A percentile compares a stretch with the other conserved stretches of the same genome.
These are phyloP conservation scores for Pichiaceae sp. DNA, from an alignment of 1,139 yeast species.

Conservation along the genomic window DNA sequence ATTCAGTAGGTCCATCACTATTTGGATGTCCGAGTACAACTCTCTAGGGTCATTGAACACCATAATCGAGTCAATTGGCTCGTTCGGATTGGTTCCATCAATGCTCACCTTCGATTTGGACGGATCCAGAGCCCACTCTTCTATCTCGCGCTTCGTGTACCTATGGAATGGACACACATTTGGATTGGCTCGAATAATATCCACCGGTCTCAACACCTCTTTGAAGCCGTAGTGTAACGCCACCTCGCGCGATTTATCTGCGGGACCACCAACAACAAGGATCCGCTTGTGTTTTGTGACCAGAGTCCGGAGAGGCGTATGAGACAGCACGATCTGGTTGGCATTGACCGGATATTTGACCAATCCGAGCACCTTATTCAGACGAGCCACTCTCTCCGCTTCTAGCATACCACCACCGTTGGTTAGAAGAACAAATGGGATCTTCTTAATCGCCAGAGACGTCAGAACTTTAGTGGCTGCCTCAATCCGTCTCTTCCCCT, in stretches of 20 bases:
- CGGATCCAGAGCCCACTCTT: slow-evolving; percentile 32
- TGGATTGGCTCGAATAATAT: slow-evolving; percentile 51
- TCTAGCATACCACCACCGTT: slow-evolving; percentile 92
- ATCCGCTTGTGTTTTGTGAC: slow-evolving; percentile 50
- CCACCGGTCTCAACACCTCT: slow-evolving; percentile 71
- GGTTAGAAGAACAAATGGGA: slow-evolving; percentile 81
- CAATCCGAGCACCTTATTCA: slow-evolving; percentile 40
- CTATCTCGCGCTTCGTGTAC: slow-evolving; percentile 39
- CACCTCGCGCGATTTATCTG: slow-evolving; percentile 59
- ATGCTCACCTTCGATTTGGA: slow-evolving; percentile 17
- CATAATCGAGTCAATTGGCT: slow-evolving; percentile 67
- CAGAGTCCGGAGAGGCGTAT: slow-evolving; percentile 76
- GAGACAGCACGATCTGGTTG: slow-evolving; percentile 76
- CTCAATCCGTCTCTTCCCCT: slow-evolving; percentile 66
- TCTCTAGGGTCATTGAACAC: slow-evolving; percentile 92
- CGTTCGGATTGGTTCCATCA: slow-evolving; percentile 18
- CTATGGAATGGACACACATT: slow-evolving; percentile 70
- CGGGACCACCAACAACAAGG: slow-evolving; percentile 77
- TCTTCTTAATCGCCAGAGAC: slow-evolving; percentile 40
- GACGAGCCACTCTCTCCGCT: slow-evolving; percentile 44
- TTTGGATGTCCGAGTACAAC: slow-evolving; percentile 78
- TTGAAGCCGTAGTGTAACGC: slow-evolving; percentile 76
- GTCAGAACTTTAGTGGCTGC: slow-evolving; percentile 60
- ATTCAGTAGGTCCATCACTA: slow-evolving; percentile 63
- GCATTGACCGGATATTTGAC: slow-evolving; percentile 34